Base-by-base conservation (phyloP, 306 rosid genomes). In the Senna siamea region DNA sequence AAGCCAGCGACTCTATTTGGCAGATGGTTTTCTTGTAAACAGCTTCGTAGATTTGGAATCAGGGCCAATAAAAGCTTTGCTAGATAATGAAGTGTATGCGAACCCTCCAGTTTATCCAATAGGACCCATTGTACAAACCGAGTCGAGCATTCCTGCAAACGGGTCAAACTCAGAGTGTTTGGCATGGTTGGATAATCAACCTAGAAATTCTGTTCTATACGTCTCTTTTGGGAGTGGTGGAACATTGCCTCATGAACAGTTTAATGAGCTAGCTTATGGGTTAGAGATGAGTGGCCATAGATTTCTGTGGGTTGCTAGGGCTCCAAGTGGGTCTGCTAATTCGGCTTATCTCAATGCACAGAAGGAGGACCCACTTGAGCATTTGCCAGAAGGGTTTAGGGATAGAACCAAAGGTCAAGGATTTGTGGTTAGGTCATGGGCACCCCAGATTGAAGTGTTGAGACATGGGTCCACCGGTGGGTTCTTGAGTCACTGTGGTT, bases 121-220 rank as follows among this genome's bases (percentile, higher is more conserved):
- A 5, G 81, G 76, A 61, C 81, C 81, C 12, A 43, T 69, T 9
- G 34, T 46, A 28, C 75, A 38, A 19, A 20, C 20, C 5, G 75
- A 5, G 2, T 35, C 75, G 5, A 26, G 6, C 7, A 1, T 0
- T 6, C 9, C 9, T 55, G 23, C 7, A 56, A 56, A 64, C 9
- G 30, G 12, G 48, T 46, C 7, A n/a, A n/a, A n/a, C n/a, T n/a
- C n/a, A 55, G 57, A 44, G 40, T 37, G 40, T 37, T 6, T 41
- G 13, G 13, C 11, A 2, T 41, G 47, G 47, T 41, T 41, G 3
- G 47, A 41, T 8, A 41, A 41, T 1, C 47, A 41, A 10, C 47
- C 47, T 1, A 2, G 2, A 2, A 10, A 41, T 2, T 41, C 47
- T 41, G 47, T 41, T 8, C 13, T 41, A 6, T 41, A 41, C 6